Evolutionary conservation across 768 basidiomycete genomes (phyloP), one percentile per base, ranked within the genome.

Genomic region (Dentipellis sp.): DNA sequence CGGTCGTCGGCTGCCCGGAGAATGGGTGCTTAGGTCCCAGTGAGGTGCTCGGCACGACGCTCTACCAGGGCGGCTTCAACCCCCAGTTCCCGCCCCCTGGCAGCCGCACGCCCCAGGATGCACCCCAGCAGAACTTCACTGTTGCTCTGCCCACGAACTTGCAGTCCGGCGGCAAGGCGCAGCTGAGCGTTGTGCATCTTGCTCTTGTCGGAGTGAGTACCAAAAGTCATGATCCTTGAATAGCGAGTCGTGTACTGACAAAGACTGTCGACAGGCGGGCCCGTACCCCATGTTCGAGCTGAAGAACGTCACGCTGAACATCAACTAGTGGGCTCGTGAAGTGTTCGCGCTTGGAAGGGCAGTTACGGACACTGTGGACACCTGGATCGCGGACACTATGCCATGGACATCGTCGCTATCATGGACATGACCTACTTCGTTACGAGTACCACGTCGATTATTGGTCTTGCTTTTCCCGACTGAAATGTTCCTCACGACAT

Each of bases 231-330:
- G 21, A 17, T 45, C 14, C 23, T 9, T 40, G 17, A 23, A 1
- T 19, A n/a, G 10, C 4, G 4, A 16, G 39, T n/a, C 7, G 10
- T 9, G 22, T 21, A 11, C 38, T 21, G 17, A 21, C 42, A n/a
- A 12, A 1, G 16, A 7, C 7, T 40, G 12, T 29, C 29, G 29
- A 21, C 22, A 53, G 52, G 52, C 38, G 14, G 52, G 52, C 16
- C 52, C 52, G 23, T 53, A 12, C n/a, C 52, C 52, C n/a, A 10
- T 53, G 38, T 23, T 53, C n/a, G 52, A 53, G 52, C n/a, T 53
- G 7, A 53, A 53, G 40, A 53, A 53, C 23, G 52, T 53, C 10
- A 53, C 52, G 40, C 8, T 53, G 19, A 53, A 53, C 17, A 38
- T 53, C n/a, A 45, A 45, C 42, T 45, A 10, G n/a, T n/a, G 42